Evolutionary conservation across 352 stramenopile genomes (phyloP), one percentile per base, ranked within the genome.

Genomic region (Globisporangium viniferum): DNA sequence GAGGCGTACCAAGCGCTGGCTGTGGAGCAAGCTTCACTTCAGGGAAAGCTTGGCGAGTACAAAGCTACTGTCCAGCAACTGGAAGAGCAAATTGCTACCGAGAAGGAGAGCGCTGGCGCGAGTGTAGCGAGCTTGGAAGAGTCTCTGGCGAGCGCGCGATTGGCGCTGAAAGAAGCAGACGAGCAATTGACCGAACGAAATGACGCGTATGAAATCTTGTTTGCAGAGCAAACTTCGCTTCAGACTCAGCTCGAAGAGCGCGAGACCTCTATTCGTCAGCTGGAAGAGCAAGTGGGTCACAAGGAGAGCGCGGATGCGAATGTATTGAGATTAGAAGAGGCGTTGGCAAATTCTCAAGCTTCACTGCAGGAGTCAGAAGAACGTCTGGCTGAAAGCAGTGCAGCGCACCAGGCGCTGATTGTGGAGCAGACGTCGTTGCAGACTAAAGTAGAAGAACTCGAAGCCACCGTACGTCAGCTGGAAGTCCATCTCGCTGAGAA

Each of bases 401-500:
- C 36, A 8, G 36, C 9, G 27, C 48, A 18, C 9, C 15, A 68
- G 22, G 53, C 41, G 56, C 35, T 66, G 15, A 5, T 39, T 27
- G 22, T 1, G 9, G n/a, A n/a, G 10, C 62, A 68, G 1, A n/a
- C 53, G 12, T 39, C 27, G 20, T 6, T 62, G 5, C 24, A 54
- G 53, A 22, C 51, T 12, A 51, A 62, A 22, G 6, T 54, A 4
- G 39, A 31, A 39, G 53, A 59, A 15, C 39, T 20, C 31, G 36
- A 51, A 44, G 12, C 22, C 14, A 24, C 39, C 14, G 15, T 69
- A 46, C 27, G 20, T 29, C 44, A 53, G 41, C 46, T 70, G 29
- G 64, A 77, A 48, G 62, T 36, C 2, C 49, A 67, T 4, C n/a
- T 53, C 6, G 22, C 61, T 5, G 58, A 70, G 39, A 57, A 66